phyloP scores from a whole-genome alignment of 371 early-diverging fungal species.

The Rhizopus microsporus region DNA sequence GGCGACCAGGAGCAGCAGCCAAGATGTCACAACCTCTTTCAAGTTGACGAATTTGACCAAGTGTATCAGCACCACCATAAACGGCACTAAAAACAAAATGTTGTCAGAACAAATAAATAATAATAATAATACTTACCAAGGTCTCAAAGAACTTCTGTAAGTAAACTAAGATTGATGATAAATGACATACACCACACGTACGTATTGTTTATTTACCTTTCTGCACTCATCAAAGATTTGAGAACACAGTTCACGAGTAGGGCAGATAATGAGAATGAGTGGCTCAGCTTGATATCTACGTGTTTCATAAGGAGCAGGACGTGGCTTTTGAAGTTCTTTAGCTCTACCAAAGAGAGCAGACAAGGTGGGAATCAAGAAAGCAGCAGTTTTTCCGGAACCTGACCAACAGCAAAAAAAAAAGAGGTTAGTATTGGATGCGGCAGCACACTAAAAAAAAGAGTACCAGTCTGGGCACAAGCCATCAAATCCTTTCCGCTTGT shows the following conservation, averaged over 20 bases:
- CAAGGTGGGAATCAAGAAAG: constrained; percentile 67
- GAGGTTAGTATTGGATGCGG: not conserved
- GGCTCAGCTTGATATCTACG: constrained; percentile 34
- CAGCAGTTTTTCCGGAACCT: constrained; percentile 77
- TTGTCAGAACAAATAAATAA: not conserved
- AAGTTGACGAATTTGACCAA: constrained; percentile 84
- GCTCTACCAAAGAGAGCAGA: constrained; percentile 41
- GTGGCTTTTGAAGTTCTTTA: constrained; percentile 23
- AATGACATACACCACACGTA: not conserved
- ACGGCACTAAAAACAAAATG: constrained; percentile 55
- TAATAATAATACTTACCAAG: constrained; percentile 36
- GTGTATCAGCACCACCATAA: constrained; percentile 91
- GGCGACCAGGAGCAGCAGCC: constrained; percentile 97
- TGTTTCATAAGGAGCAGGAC: constrained; percentile 34
- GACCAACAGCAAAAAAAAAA: constrained; percentile 3
- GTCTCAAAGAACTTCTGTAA: constrained; percentile 48
- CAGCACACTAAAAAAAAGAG: not conserved
- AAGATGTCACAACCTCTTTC: constrained; percentile 91
- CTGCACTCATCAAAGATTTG: constrained; percentile 53
- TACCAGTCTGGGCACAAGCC: constrained; percentile 85
- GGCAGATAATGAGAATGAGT: constrained; percentile 42
- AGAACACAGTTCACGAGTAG: constrained; percentile 48
- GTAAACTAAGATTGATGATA: constrained; percentile 30
- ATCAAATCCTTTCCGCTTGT: constrained; percentile 68
- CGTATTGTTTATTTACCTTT: constrained; percentile 24